Evolutionary conservation across 73 alveolate species (phyloP).

Genomic region (Effrenium voratum): DNA sequence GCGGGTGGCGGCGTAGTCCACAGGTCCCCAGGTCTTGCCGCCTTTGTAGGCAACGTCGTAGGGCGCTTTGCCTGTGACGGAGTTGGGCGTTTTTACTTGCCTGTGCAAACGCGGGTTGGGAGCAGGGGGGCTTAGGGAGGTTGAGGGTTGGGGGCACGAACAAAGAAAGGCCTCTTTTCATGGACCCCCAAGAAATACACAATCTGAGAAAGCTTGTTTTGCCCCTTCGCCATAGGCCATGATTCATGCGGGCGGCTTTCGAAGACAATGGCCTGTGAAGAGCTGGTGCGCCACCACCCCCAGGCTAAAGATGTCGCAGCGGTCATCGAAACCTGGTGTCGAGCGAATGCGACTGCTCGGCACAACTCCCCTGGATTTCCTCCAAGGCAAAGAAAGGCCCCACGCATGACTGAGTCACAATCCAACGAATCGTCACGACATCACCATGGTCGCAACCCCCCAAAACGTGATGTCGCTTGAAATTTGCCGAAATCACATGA

Average conservation of each 20-base stretch:
- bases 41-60: slow-evolving; percentile 81
- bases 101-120: too few relatives aligned
- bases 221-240: not conserved
- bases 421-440: too few relatives aligned
- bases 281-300: slow-evolving; percentile 84
- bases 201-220: not conserved
- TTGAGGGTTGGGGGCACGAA: not conserved
- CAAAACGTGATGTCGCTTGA: too few relatives aligned
- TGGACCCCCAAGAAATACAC: not conserved
- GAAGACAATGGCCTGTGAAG: not conserved
- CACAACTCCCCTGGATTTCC: too few relatives aligned
- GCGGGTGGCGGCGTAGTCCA: slow-evolving; percentile 56
- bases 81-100: not conserved
- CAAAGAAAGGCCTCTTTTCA: not conserved
- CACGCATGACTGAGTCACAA: too few relatives aligned
- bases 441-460: too few relatives aligned
- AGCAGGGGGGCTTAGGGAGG: not conserved
- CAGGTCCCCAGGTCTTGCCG: slow-evolving; percentile 74
- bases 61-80: slow-evolving; percentile 66
- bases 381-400: too few relatives aligned
- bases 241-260: not conserved
- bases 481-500: too few relatives aligned
- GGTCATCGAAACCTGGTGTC: slow-evolving; percentile 74
- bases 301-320: slow-evolving; percentile 80
- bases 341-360: too few relatives aligned